Percentiles rank a stretch among this genome's conserved stretches.
phyloP scores from a whole-genome alignment of 2,329 filamentous ascomycete species.

The Aspergillus persii region DNA sequence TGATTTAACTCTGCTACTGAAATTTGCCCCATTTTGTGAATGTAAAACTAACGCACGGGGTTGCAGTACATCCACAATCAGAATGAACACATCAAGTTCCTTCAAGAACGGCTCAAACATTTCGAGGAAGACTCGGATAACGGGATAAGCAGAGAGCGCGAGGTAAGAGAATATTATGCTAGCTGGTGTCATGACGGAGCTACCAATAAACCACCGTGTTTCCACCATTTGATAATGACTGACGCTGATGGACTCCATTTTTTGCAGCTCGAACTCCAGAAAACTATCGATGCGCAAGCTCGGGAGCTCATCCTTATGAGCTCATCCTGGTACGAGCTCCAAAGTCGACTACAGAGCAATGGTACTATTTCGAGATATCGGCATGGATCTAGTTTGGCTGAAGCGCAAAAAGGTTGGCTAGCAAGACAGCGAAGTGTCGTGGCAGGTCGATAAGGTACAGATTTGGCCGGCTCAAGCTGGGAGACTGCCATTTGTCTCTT shows the following conservation, averaged over 20 bases:
- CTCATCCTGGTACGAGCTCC: slow-evolving; percentile 49
- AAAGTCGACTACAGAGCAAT: slow-evolving; percentile 46
- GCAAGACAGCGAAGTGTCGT: slow-evolving; percentile 44
- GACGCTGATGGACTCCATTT: slow-evolving; percentile 14
- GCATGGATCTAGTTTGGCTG: slow-evolving; percentile 33
- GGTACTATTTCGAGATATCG: slow-evolving; percentile 42
- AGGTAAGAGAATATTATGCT: slow-evolving; percentile 29
- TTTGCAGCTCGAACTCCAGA: slow-evolving; percentile 40
- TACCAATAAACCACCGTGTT: background rate
- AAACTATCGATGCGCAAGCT: slow-evolving; percentile 39
- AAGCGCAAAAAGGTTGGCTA: slow-evolving; percentile 45
- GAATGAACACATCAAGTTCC: slow-evolving; percentile 42
- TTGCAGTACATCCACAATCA: slow-evolving; percentile 43
- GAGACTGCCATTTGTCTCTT: background rate
- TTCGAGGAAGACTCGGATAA: slow-evolving; percentile 39
- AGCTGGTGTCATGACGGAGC: background rate
- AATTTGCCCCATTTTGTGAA: background rate
- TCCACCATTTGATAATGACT: background rate
- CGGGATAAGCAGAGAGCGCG: slow-evolving; percentile 39
- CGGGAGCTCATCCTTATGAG: slow-evolving; percentile 46
- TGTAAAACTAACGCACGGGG: slow-evolving; percentile 12
- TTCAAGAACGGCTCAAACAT: slow-evolving; percentile 41
- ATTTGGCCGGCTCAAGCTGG: background rate
- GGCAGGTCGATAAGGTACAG: slow-evolving; percentile 29
- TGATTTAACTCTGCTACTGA: background rate